Percentiles rank a stretch among this genome's conserved stretches.
phyloP scores from a whole-genome alignment of 345 rosid species.

The Eucalyptus regnans region DNA sequence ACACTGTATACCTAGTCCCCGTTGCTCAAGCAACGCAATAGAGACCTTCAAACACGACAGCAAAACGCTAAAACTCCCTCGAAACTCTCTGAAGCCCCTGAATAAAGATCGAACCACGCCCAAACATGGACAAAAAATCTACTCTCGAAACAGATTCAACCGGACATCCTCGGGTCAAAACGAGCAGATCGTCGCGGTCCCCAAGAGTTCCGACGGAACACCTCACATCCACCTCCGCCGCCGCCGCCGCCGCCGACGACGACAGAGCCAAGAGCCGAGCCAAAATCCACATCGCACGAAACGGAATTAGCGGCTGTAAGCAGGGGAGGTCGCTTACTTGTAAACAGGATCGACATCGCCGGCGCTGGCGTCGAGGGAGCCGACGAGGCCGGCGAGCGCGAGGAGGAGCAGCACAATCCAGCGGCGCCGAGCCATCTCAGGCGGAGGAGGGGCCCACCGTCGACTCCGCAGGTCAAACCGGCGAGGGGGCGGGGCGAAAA shows the following conservation, averaged over 20 bases:
- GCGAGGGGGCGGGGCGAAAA: background rate
- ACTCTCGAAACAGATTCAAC: background rate
- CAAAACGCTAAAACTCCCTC: background rate
- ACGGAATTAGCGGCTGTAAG: background rate
- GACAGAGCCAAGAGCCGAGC: background rate
- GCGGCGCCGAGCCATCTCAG: constrained; percentile 11
- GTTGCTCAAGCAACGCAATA: background rate
- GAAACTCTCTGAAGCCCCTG: background rate
- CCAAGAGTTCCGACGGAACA: background rate
- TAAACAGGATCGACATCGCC: constrained; percentile 89
- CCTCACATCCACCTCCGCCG: background rate
- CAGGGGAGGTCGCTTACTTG: constrained; percentile 19
- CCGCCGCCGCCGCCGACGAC: background rate
- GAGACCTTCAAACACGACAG: background rate
- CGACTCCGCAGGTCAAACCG: background rate
- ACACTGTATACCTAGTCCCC: background rate
- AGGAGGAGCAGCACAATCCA: constrained; percentile 28
- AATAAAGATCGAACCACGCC: background rate
- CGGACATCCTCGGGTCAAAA: background rate
- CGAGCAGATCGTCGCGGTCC: background rate
- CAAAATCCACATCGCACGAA: background rate
- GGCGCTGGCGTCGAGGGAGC: constrained; percentile 41
- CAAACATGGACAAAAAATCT: background rate
- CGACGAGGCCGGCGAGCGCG: constrained; percentile 15
- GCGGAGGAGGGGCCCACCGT: background rate